Percentiles rank a stretch among this genome's conserved stretches.
Evolutionary conservation across 2,329 filamentous ascomycete genomes (phyloP).

Genomic region (Aspergillus thermomutatus): DNA sequence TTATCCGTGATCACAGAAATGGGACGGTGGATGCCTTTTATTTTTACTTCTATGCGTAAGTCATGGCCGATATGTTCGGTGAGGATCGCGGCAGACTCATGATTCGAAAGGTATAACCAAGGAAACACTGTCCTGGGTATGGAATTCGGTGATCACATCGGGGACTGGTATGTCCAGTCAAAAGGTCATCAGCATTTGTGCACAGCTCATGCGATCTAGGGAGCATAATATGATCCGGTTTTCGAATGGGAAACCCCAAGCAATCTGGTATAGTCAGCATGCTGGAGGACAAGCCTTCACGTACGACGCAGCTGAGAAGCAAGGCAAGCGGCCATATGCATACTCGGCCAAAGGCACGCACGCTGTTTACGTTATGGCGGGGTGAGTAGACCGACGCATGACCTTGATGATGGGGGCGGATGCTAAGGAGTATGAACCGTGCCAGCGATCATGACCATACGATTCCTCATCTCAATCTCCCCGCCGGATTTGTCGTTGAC

Average conservation of each 20-base stretch:
- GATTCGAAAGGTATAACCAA: slow-evolving; percentile 45
- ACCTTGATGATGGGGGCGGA: background rate
- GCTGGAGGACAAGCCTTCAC: slow-evolving; percentile 60
- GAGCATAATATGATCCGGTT: slow-evolving; percentile 68
- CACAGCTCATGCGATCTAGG: slow-evolving; percentile 31
- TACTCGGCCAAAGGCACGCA: slow-evolving; percentile 62
- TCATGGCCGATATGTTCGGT: background rate
- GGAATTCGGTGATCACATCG: slow-evolving; percentile 60
- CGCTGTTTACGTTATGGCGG: slow-evolving; percentile 60
- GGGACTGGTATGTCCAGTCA: slow-evolving; percentile 51
- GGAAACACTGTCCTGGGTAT: slow-evolving; percentile 50
- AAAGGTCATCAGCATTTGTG: background rate
- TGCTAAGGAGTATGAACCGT: background rate
- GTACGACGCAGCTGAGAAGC: slow-evolving; percentile 55
- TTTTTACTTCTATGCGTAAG: slow-evolving; percentile 59
- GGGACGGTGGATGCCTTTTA: slow-evolving; percentile 58
- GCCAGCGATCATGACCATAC: slow-evolving; percentile 58
- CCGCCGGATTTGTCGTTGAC: slow-evolving; percentile 52
- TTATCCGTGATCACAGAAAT: slow-evolving; percentile 56
- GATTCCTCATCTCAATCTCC: slow-evolving; percentile 59
- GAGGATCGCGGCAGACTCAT: background rate
- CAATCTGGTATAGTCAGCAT: slow-evolving; percentile 64
- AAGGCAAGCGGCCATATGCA: slow-evolving; percentile 51
- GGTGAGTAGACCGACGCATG: slow-evolving; percentile 24
- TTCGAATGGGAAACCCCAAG: slow-evolving; percentile 50